A percentile compares a stretch with the other conserved stretches of the same genome.
Evolutionary conservation across 139 green algal species (phyloP).

Genomic region (Ettlia oleoabundans): DNA sequence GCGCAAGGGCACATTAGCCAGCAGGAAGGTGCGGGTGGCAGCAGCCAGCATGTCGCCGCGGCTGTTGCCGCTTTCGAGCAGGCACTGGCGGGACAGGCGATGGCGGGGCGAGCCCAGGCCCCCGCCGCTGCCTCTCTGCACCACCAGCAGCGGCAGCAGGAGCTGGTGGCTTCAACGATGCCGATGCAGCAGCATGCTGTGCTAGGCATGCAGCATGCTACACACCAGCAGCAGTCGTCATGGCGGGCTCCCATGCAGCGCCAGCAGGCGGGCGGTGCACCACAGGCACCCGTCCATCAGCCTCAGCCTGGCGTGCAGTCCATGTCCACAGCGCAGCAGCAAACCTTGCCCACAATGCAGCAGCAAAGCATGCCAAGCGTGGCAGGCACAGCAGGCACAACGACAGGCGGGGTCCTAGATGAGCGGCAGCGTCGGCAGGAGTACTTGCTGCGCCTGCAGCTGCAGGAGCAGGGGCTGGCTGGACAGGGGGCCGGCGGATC

Average conservation of each 20-base stretch:
- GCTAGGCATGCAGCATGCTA: background rate
- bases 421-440: background rate
- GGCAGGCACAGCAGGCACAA: too few species aligned
- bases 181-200: background rate
- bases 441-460: slow-evolving; percentile 25
- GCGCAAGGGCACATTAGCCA: background rate
- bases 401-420: too few species aligned
- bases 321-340: too few species aligned
- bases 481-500: background rate
- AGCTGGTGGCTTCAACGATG: background rate
- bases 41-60: background rate
- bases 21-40: background rate
- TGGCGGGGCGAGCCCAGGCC: too few species aligned
- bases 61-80: background rate
- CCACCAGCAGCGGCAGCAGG: background rate
- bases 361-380: too few species aligned
- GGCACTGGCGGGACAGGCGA: background rate
- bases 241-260: too few species aligned
- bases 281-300: too few species aligned
- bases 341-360: too few species aligned
- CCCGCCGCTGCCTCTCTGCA: too few species aligned
- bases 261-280: too few species aligned
- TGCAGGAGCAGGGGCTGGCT: slow-evolving; percentile 4
- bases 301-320: too few species aligned
- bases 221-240: background rate